Evolutionary conservation across 306 rosid genomes (phyloP).

Genomic region (Betula pendula): DNA sequence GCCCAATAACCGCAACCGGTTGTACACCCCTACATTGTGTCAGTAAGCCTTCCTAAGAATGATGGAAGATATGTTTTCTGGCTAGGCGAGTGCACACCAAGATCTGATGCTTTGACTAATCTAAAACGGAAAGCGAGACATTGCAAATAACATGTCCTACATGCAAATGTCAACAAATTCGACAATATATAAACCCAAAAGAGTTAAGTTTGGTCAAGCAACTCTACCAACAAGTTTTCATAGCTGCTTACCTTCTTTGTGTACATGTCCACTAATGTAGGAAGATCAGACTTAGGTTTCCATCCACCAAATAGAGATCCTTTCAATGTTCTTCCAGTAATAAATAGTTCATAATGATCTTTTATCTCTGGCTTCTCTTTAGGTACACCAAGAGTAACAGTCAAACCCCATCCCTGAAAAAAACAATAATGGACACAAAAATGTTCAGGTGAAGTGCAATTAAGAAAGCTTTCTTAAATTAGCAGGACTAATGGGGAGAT

Average conservation of each 20-base stretch:
- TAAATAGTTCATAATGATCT: conserved; percentile 72
- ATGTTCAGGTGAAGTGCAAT: conserved; percentile 17
- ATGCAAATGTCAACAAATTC: background rate
- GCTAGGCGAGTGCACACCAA: background rate
- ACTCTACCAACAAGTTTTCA: background rate
- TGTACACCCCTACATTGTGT: too few relatives aligned
- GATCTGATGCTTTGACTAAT: background rate
- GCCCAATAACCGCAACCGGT: too few relatives aligned
- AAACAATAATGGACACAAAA: conserved; percentile 16
- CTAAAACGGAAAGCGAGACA: background rate
- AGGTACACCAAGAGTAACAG: conserved; percentile 95
- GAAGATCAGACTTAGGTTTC: conserved; percentile 95
- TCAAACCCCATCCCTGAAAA: conserved; percentile 83
- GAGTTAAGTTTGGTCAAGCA: background rate
- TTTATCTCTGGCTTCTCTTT: conserved; percentile 76
- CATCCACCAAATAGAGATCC: conserved; percentile 95
- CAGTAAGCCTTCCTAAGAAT: background rate
- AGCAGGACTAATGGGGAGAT: conserved; percentile 9
- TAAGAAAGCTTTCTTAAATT: conserved; percentile 14
- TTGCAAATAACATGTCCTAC: background rate
- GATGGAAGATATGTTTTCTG: background rate
- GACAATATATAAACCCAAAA: background rate
- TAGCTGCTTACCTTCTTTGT: conserved; percentile 57
- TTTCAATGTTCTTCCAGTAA: conserved; percentile 82
- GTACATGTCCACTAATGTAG: conserved; percentile 84